A percentile compares a stretch with the other conserved stretches of the same genome.
phyloP scores from a whole-genome alignment of 805 yeast species.

The Wickerhamiella vanderwaltii region DNA sequence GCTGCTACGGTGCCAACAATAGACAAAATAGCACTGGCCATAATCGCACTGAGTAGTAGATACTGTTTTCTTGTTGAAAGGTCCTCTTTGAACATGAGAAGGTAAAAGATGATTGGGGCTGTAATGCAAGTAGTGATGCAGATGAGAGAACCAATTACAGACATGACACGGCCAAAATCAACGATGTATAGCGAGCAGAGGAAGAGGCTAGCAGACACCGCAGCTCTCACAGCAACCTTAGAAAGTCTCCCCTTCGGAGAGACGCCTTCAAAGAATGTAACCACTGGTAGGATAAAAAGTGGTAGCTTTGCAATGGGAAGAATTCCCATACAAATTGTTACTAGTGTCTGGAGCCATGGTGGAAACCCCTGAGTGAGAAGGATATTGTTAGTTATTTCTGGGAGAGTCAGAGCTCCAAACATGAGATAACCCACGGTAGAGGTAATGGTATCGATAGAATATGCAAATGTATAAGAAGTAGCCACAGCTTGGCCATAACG shows the following conservation, averaged over 20 bases:
- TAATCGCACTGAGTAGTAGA: not conserved
- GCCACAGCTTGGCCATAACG: conserved; percentile 43
- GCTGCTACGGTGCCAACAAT: conserved; percentile 3
- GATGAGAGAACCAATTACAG: conserved; percentile 68
- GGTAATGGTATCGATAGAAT: conserved; percentile 46
- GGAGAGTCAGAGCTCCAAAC: conserved; percentile 58
- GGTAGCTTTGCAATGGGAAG: conserved; percentile 81
- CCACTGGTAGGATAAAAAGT: conserved; percentile 68
- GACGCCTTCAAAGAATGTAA: conserved; percentile 29
- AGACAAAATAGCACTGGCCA: not conserved
- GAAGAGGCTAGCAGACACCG: conserved; percentile 34
- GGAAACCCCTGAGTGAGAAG: conserved; percentile 61
- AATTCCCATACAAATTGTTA: conserved; percentile 62
- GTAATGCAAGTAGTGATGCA: conserved; percentile 72
- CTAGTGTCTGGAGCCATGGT: conserved; percentile 33
- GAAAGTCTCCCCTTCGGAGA: not conserved
- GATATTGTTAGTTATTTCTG: conserved; percentile 68
- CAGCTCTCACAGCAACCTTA: conserved; percentile 26
- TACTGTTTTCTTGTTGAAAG: conserved; percentile 27
- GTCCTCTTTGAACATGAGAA: conserved; percentile 30
- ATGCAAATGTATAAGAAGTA: conserved; percentile 45
- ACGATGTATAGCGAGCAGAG: conserved; percentile 53
- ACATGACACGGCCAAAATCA: conserved; percentile 69
- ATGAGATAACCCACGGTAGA: conserved; percentile 57
- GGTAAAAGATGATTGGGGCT: conserved; percentile 62